Evolutionary conservation across 805 yeast genomes (phyloP), one percentile per base, ranked within the genome.

Genomic region (Kuraishia capsulata): DNA sequence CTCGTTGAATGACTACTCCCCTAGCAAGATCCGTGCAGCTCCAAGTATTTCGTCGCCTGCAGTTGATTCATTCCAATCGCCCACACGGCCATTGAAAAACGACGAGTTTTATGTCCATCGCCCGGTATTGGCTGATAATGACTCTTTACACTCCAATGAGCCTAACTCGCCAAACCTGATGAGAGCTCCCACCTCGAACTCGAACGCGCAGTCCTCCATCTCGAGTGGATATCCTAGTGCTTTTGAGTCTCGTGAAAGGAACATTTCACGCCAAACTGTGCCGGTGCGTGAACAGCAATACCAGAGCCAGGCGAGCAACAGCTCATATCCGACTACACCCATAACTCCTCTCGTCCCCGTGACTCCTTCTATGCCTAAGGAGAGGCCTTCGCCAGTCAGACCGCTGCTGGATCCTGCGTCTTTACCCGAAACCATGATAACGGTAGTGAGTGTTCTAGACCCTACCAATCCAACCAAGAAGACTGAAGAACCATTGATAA

Each of bases 401-500:
- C 31, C 31, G 9, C 17, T 28, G 31, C 17, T 28, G 14, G 31
- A 28, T 17, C 31, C 31, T 6, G 17, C 17, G 6, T 28, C 31
- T 6, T 13, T 28, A 17, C 6, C 17, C 31, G 31, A 28, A 2
- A 53, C 59, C 1, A 44, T 52, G 6, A 57, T 59, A 18, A 42
- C 57, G 4, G 56, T 59, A 5, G 52, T 49, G 30, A 46, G 59
- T 5, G 48, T 59, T 23, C 43, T 59, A 18, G 64, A 59, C 37
- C 52, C 57, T 4, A 35, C 31, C 4, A 53, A 59, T 4, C 39
- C 54, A 10, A 19, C 32, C 8, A 69, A 65, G 30, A 67, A 68
- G 44, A 47, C 63, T 1, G 82, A 76, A 30, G 87, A 80, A 31
- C 78, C 82, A 14, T 59, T 60, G 21, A 67, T 83, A 18, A 65